Percentiles rank a stretch among this genome's conserved stretches.
Evolutionary conservation across 768 basidiomycete genomes (phyloP).

Genomic region (Obba rivulosa): DNA sequence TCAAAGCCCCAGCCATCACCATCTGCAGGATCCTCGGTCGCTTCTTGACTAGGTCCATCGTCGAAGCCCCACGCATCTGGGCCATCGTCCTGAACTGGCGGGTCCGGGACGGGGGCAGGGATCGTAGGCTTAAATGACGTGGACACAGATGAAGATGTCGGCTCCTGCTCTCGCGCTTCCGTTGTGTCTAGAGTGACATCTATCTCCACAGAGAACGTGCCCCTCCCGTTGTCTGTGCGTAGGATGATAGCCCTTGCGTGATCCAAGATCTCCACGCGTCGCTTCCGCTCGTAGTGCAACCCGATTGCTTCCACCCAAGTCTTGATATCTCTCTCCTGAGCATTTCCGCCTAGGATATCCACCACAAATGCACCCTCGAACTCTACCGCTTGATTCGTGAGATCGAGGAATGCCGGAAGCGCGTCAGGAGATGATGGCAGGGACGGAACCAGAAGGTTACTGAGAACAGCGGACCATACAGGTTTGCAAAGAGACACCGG

Average conservation of each 20-base stretch:
- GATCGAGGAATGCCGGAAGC: slow-evolving; percentile 57
- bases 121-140: too few species aligned
- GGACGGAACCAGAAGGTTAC: slow-evolving; percentile 60
- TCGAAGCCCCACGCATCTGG: slow-evolving; percentile 44
- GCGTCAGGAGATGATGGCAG: slow-evolving; percentile 59
- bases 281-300: slow-evolving; percentile 72
- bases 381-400: slow-evolving; percentile 50
- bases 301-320: slow-evolving; percentile 65
- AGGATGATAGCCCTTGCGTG: slow-evolving; percentile 52
- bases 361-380: slow-evolving; percentile 60
- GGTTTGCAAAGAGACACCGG: slow-evolving; percentile 57
- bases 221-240: slow-evolving; percentile 29
- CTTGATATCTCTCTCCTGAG: slow-evolving; percentile 49
- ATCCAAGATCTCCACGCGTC: slow-evolving; percentile 63
- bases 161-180: neutral
- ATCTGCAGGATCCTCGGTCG: slow-evolving; percentile 18
- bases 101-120: neutral
- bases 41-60: too few species aligned
- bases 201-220: slow-evolving; percentile 32
- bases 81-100: slow-evolving; percentile 9
- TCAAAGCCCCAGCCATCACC: slow-evolving; percentile 40
- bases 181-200: slow-evolving; percentile 4
- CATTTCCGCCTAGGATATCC: slow-evolving; percentile 42
- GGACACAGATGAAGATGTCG: too few species aligned
- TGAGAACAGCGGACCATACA: slow-evolving; percentile 53